Evolutionary conservation across 176 grass and related monocot genomes (phyloP).

Genomic region (Oryza meridionalis): DNA sequence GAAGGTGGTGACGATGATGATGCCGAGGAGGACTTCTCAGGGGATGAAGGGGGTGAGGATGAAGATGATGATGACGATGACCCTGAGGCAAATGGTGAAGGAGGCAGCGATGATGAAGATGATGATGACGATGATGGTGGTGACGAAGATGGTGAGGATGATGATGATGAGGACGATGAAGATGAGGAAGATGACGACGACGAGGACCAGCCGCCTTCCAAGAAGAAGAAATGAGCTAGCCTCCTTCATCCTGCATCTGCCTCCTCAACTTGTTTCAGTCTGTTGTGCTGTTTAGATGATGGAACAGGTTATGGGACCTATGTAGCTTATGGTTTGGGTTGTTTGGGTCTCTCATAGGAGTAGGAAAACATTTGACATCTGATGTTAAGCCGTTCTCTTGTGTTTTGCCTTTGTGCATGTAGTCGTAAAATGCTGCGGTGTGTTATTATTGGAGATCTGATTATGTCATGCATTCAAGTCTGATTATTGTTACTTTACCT

Average conservation of each 20-base stretch:
- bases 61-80: constrained; percentile 61
- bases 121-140: constrained; percentile 14
- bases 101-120: constrained; percentile 43
- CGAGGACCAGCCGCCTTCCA: constrained; percentile 67
- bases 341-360: constrained; percentile 45
- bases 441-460: constrained; percentile 44
- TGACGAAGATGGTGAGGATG: constrained; percentile 18
- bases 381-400: constrained; percentile 44
- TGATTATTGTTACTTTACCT: constrained; percentile 21
- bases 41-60: constrained; percentile 56
- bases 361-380: constrained; percentile 57
- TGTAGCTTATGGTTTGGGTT: constrained; percentile 44
- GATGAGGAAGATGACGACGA: constrained; percentile 59
- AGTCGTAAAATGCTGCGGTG: constrained; percentile 25
- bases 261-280: constrained; percentile 36
- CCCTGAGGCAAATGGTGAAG: constrained; percentile 61
- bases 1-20: constrained; percentile 53
- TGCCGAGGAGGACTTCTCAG: constrained; percentile 54
- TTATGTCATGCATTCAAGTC: constrained; percentile 44
- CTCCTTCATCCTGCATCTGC: neutral
- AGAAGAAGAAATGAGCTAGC: constrained; percentile 87
- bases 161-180: constrained; percentile 46
- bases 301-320: constrained; percentile 37
- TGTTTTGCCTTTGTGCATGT: constrained; percentile 49
- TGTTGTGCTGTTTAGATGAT: constrained; percentile 56